Base-by-base conservation (phyloP, 306 rosid genomes). In the Cicer pinnatifidum region DNA sequence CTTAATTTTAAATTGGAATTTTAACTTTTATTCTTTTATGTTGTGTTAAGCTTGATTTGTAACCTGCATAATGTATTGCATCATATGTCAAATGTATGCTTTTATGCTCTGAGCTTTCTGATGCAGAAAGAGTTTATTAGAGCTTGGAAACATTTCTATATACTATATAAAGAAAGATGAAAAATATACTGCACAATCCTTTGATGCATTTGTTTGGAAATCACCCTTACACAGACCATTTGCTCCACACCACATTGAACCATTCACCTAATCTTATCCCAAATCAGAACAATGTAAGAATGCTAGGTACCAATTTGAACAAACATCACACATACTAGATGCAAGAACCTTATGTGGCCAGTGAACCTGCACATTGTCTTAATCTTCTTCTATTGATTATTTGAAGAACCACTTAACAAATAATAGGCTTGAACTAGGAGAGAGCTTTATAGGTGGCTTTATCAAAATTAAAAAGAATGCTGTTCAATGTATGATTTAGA, bases 21-120 rank as follows among this genome's bases (percentile, higher is more conserved):
- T 51, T 11, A 5, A 61, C 54, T 11, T 59, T 6, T 51, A 43
- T 16, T 12, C 16, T 50, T 71, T 53, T 78, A 43, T 45, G 54
- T 69, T 72, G 13, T 59, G 12, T 48, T 37, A 67, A 54, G 65
- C 78, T 69, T 64, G 58, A 15, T 58, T 84, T 66, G 15, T 13
- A 41, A 28, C 38, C 15, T 53, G 6, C 43, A 13, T 38, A 47
- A 56, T 65, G 23, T 51, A 46, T 75, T 12, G 0, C 44, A 16
- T 74, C 71, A 67, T 45, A 8, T 38, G 47, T 79, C 67, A 62
- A 13, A 39, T 45, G 12, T 56, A 41, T 65, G n/a, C 37, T 19
- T 33, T n/a, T 51, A 37, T 66, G 40, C 7, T 81, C 57, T 6
- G 13, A 23, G 50, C 68, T 57, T 57, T 81, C 13, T 67, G 50